Percentiles rank a stretch among this genome's conserved stretches.
These are phyloP conservation scores for Linanthus parryae DNA, from an alignment of 148 eudicot genomes.

Conservation along the genomic window DNA sequence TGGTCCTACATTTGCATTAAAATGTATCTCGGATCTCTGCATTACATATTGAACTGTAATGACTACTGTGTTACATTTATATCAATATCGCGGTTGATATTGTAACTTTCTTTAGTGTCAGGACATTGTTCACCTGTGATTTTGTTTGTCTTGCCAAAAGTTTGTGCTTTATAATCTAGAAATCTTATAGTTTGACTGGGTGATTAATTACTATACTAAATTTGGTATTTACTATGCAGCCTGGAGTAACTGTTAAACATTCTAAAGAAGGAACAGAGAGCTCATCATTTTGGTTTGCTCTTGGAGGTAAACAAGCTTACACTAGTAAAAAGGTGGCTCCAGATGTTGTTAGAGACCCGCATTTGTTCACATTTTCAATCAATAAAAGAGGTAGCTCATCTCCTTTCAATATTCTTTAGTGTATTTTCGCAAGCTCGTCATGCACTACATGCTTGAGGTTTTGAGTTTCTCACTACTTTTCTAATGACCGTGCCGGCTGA, in stretches of 20 bases:
- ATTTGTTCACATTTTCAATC: slow-evolving; percentile 61
- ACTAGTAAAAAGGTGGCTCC: slow-evolving; percentile 65
- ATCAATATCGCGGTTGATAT: no score
- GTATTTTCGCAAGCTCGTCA: neutral
- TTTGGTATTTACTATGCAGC: slow-evolving; percentile 38
- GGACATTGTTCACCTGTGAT: no score
- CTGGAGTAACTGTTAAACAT: slow-evolving; percentile 67
- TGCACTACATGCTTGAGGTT: neutral
- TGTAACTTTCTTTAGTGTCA: no score
- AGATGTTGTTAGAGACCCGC: slow-evolving; percentile 84
- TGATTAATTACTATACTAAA: neutral
- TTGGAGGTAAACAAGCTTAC: slow-evolving; percentile 91
- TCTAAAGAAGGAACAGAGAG: slow-evolving; percentile 98
- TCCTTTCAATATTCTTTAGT: slow-evolving; percentile 1
- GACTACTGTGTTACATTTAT: no score
- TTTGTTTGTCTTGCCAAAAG: neutral
- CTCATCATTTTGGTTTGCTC: slow-evolving; percentile 86
- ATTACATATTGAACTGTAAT: no score
- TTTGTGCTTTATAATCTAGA: neutral
- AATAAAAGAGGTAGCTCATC: slow-evolving; percentile 65
- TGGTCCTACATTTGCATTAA: no score
- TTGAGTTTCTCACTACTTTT: slow-evolving; percentile 25
- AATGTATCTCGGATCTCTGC: no score
- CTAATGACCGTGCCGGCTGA: slow-evolving; percentile 20
- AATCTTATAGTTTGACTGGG: neutral